A percentile compares a stretch with the other conserved stretches of the same genome.
phyloP scores from a whole-genome alignment of 2,329 filamentous ascomycete species.

The Zelopaecilomyces penicillatus region DNA sequence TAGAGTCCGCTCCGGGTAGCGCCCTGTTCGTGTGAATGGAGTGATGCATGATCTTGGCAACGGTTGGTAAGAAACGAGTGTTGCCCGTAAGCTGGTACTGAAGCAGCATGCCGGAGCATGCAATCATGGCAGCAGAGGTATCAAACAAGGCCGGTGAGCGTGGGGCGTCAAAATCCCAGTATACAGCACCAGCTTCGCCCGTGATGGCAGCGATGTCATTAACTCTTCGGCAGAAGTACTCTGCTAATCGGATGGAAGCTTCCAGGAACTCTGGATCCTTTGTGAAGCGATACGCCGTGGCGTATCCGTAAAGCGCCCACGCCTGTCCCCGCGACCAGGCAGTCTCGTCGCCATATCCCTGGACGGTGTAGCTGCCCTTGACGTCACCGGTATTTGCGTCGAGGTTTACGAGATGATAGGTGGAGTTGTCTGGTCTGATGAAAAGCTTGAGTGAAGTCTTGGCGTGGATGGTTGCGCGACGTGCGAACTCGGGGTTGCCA shows the following conservation, averaged over 20 bases:
- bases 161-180: conserved; percentile 13
- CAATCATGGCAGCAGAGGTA: conserved; percentile 7
- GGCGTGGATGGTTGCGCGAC: conserved; percentile 8
- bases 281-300: conserved; percentile 7
- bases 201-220: background rate
- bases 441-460: conserved; percentile 5
- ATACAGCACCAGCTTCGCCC: background rate
- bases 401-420: conserved; percentile 10
- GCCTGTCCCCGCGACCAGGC: conserved; percentile 10
- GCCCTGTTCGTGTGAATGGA: conserved; percentile 2
- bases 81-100: conserved; percentile 7
- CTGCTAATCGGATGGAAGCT: background rate
- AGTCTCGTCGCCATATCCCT: conserved; percentile 8
- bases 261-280: conserved; percentile 7
- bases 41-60: conserved; percentile 6
- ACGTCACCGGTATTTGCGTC: conserved; percentile 8
- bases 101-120: conserved; percentile 8
- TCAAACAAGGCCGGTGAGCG: conserved; percentile 11
- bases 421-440: conserved; percentile 8
- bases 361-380: conserved; percentile 8
- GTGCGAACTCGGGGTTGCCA: conserved; percentile 4
- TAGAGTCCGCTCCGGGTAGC: conserved; percentile 3
- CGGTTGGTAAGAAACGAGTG: conserved; percentile 7
- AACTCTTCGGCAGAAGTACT: conserved; percentile 7
- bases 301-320: conserved; percentile 9